These are phyloP conservation scores for Stagonosporopsis vannaccii DNA, from an alignment of 2,329 filamentous ascomycete species.

Conservation along the genomic window DNA sequence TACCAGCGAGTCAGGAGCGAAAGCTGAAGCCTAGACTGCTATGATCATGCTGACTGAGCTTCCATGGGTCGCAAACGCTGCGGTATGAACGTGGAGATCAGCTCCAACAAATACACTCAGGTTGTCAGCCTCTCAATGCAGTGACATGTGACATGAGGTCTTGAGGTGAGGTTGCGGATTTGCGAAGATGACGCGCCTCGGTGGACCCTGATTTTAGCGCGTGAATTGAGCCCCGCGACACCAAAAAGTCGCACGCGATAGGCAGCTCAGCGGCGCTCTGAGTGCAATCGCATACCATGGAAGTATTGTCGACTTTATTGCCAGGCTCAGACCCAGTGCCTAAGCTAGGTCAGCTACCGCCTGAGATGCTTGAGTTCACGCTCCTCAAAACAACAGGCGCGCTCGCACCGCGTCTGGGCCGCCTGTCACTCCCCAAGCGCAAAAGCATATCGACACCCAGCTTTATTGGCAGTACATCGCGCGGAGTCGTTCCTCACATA, in stretches of 20 bases:
- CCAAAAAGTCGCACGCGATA: conserved; percentile 13
- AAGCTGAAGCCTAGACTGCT: conserved; percentile 2
- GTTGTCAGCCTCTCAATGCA: neutral
- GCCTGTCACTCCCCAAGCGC: conserved; percentile 68
- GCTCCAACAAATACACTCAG: neutral
- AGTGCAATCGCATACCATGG: neutral
- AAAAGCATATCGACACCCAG: conserved; percentile 80
- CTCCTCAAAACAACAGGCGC: conserved; percentile 49
- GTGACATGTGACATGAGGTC: neutral
- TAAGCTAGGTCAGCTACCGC: conserved; percentile 37
- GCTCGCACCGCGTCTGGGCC: conserved; percentile 70
- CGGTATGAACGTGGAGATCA: neutral
- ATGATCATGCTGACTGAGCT: conserved; percentile 1
- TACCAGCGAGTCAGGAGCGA: neutral
- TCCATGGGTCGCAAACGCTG: neutral
- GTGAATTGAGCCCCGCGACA: conserved; percentile 9
- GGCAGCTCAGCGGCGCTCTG: neutral
- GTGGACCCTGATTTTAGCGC: conserved; percentile 19
- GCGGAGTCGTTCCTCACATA: conserved; percentile 86
- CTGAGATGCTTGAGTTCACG: conserved; percentile 56
- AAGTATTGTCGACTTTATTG: conserved; percentile 11
- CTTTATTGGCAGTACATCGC: conserved; percentile 80
- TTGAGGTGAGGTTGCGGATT: neutral
- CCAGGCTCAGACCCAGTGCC: conserved; percentile 7
- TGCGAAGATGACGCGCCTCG: conserved; percentile 3